Evolutionary conservation across 257 asterid species (phyloP), one percentile per base, ranked within the genome.

Genomic region (Capsicum rhomboideum): DNA sequence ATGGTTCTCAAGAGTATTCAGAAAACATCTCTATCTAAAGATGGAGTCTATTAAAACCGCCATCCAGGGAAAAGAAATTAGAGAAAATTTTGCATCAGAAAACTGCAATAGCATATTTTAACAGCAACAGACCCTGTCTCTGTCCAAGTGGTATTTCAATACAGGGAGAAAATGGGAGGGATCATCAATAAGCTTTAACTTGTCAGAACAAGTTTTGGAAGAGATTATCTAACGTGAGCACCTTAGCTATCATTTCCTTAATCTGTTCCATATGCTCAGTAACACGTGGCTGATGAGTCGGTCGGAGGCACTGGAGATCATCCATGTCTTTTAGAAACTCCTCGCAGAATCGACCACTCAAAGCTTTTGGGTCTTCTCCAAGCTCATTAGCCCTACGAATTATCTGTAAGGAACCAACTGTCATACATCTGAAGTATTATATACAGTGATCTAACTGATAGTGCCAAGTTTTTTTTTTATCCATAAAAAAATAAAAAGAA

Each of bases 231-330:
- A 75, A 75, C 17, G 28, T 26, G 63, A 20, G 81, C 81, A 96
- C 99, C 97, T 96, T 85, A 64, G 91, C 90, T 78, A 96, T 94
- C 99, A 94, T 93, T 85, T 89, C 92, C 89, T 90, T 93, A 78
- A 94, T 96, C 67, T 94, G 95, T 78, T 92, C 97, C 86, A 94
- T 92, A 78, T 92, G 96, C 54, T 91, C 97, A 53, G 97, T 93
- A 79, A 96, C 98, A 44, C 94, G 92, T 46, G 98, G 99, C 88
- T 96, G 96, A 89, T 94, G 91, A 34, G 99, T 94, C 64, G 97
- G 98, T 83, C 82, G 83, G 82, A 92, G 96, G 92, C 98, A 93
- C 85, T 94, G 97, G 83, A 94, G 97, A 92, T 90, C 97, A 83
- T 84, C 87, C 98, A 96, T 93, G 87, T 96, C 99, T 18, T 40